Evolutionary conservation across 2,329 filamentous ascomycete genomes (phyloP), one percentile per base, ranked within the genome.

Genomic region (Fusarium armeniacum): DNA sequence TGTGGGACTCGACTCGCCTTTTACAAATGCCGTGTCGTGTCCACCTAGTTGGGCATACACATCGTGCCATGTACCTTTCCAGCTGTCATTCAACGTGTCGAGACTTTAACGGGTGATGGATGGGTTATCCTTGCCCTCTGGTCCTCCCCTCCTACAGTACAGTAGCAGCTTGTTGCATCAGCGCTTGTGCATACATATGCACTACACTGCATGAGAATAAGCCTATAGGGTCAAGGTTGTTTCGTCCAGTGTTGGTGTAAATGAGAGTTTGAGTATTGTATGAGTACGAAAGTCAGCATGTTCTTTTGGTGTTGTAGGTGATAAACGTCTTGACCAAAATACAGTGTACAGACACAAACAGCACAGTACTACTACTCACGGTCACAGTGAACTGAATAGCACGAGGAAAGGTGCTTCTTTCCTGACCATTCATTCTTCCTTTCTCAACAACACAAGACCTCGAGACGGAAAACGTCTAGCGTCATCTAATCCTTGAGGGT

Each of bases 151-250:
- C 20, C 20, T 20, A 20, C 20, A 20, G 20, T 35, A 22, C 32
- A 15, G 51, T 71, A 61, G 51, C 69, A 58, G 54, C 52, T 20
- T 55, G 61, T 67, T 73, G 70, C 71, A 73, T 72, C 58, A 62
- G 41, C 51, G 38, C 33, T 54, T 55, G 58, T 68, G 65, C 65
- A 56, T 40, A 7, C 33, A 35, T 65, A 59, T 64, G 60, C 53
- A 41, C 28, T 30, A 11, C 28, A 30, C n/a, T 51, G 68, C 65
- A 73, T 47, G 61, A 70, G 58, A 30, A 49, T 49, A 47, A 16
- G 24, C 24, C 32, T 49, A 56, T 41, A 32, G 30, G 35, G 24
- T 50, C 58, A 57, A 49, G 24, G 49, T 40, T 30, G 26, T 36
- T 56, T 56, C 43, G 35, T 59, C 45, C 28, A 43, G 15, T 45